Evolutionary conservation across 192 early-diverging fungal species (phyloP), one percentile per base, ranked within the genome.

Genomic region (Coemansia sp.): DNA sequence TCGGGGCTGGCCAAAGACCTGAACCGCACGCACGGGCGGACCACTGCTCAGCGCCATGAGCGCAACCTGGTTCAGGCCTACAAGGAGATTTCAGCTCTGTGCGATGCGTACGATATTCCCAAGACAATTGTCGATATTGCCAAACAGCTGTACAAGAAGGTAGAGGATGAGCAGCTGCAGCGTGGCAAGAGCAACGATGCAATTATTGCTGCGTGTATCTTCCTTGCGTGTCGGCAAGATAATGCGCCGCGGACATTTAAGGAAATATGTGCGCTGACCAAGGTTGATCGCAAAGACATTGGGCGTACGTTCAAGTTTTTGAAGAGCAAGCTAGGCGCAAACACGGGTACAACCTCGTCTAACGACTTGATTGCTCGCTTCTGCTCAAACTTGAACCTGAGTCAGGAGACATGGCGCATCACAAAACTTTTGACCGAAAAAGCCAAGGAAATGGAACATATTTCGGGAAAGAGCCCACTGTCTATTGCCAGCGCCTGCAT

Each of bases 261-360:
- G 62, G 95, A 98, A 72, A 94, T 97, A 45, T 92, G 89, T 58
- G 88, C 90, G 5, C 66, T 94, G 62, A 96, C 94, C 0, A 92
- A 94, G 49, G 93, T 97, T 0, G 87, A 92, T 41, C 95, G 93
- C 74, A 97, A 94, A 67, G 94, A 97, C 56, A 93, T 97, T 76
- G 94, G 93, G 1, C 82, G 94, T 10, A 88, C 88, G 47, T 85
- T 87, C 63, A 78, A 84, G 60, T 65, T 69, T 47, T 66, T 85
- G 25, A 79, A 75, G 63, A 70, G 65, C 56, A 75, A 81, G 57
- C 74, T 90, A 25, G 87, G 84, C n/a, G 50, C 81, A 15, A 81
- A 84, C 54, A 69, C 86, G 24, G 81, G 83, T 2, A 85, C 83
- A 7, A 91, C 88, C 84, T 86, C 86, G 6, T 88, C 86, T 4